phyloP scores from a whole-genome alignment of 1,139 yeast genomes.

The Saccharomycopsis hybrid region DNA sequence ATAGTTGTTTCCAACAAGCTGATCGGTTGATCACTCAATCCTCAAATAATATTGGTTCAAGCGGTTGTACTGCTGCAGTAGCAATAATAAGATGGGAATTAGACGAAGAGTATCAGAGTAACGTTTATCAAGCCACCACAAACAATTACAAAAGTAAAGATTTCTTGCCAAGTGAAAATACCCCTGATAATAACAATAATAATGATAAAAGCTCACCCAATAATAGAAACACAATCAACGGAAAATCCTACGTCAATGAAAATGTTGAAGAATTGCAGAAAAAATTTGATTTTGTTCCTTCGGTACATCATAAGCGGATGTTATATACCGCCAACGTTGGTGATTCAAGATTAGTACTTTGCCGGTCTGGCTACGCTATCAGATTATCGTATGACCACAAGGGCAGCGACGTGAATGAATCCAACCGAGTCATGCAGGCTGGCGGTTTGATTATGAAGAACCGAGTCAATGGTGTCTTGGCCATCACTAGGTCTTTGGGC shows the following conservation, averaged over 20 bases:
- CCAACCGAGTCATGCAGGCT: constrained; percentile 61
- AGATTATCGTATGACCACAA: constrained; percentile 84
- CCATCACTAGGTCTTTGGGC: constrained; percentile 93
- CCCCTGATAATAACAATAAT: background rate
- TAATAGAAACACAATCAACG: constrained; percentile 1
- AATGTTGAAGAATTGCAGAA: constrained; percentile 25
- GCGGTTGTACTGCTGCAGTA: constrained; percentile 96
- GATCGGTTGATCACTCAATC: constrained; percentile 58
- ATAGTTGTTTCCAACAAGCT: constrained; percentile 61
- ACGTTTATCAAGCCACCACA: constrained; percentile 11
- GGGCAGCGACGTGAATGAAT: constrained; percentile 76
- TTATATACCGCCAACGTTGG: constrained; percentile 95
- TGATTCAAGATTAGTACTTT: constrained; percentile 58
- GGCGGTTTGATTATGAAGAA: constrained; percentile 90
- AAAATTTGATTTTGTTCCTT: constrained; percentile 41
- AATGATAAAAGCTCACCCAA: constrained; percentile 1
- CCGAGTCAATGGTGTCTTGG: constrained; percentile 92
- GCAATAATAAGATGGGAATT: constrained; percentile 87
- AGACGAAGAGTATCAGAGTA: constrained; percentile 29
- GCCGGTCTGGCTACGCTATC: background rate
- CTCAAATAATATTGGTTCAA: constrained; percentile 50
- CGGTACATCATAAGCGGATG: constrained; percentile 52
- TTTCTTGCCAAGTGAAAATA: constrained; percentile 2
- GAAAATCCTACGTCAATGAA: constrained; percentile 15
- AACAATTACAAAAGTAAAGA: constrained; percentile 18